Evolutionary conservation across 148 eudicot genomes (phyloP).

Genomic region (Rhododendron kiyosumense): DNA sequence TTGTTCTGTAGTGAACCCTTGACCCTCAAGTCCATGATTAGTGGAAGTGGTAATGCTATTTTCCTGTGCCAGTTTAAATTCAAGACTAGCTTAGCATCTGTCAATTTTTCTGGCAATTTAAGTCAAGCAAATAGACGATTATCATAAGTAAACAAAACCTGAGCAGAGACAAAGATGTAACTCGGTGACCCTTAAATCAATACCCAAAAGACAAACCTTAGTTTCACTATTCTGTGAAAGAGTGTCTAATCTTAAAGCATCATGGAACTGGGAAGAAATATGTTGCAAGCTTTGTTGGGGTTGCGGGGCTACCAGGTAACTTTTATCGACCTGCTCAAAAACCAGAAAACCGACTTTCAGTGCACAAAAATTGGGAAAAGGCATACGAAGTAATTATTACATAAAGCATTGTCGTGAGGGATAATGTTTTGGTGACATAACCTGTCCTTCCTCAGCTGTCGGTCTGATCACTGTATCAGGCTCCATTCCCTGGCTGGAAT

Average conservation of each 20-base stretch:
- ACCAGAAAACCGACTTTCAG: slow-evolving; percentile 24
- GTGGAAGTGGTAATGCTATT: slow-evolving; percentile 20
- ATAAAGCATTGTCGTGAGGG: background rate
- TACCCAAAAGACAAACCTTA: slow-evolving; percentile 41
- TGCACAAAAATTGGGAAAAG: background rate
- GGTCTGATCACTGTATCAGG: slow-evolving; percentile 33
- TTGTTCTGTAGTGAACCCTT: slow-evolving; percentile 33
- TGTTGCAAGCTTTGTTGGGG: slow-evolving; percentile 65
- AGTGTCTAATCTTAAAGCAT: slow-evolving; percentile 52
- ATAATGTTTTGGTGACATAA: slow-evolving; percentile 8
- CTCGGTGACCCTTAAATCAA: background rate
- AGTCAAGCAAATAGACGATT: background rate
- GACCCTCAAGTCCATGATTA: slow-evolving; percentile 34
- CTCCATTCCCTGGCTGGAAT: slow-evolving; percentile 34
- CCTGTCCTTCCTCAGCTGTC: slow-evolving; percentile 51
- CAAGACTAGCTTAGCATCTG: slow-evolving; percentile 7
- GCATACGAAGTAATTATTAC: background rate
- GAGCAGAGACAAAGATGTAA: background rate
- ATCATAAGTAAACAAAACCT: background rate
- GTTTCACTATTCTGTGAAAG: slow-evolving; percentile 35
- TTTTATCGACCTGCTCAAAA: slow-evolving; percentile 42
- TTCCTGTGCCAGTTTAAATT: slow-evolving; percentile 32
- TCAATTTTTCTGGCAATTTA: background rate
- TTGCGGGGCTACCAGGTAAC: slow-evolving; percentile 32
- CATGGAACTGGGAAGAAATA: slow-evolving; percentile 74